Evolutionary conservation across 257 asterid genomes (phyloP).

Genomic region (Verbascum thapsus): DNA sequence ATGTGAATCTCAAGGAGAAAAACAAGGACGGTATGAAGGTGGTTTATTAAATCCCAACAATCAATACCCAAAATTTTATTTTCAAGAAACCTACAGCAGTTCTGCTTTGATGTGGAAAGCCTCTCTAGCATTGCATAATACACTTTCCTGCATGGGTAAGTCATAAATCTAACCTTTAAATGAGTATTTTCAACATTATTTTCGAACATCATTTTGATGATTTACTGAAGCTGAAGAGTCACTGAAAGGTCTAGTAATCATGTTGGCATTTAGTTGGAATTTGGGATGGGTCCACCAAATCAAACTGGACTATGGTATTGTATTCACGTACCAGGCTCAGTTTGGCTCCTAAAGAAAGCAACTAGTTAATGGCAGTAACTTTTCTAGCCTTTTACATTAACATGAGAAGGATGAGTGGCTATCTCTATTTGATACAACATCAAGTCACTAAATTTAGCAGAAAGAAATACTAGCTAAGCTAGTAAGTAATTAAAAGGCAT

Average conservation of each 20-base stretch:
- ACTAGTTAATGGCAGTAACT: background rate
- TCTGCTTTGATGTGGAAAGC: slow-evolving; percentile 1
- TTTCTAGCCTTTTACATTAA: background rate
- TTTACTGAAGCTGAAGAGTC: background rate
- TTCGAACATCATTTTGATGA: background rate
- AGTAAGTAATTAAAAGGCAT: slow-evolving; percentile 1
- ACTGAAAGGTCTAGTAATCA: background rate
- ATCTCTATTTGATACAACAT: slow-evolving; percentile 10
- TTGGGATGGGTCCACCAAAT: background rate
- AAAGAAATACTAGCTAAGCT: background rate
- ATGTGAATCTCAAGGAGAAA: background rate
- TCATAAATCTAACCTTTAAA: background rate
- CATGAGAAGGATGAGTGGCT: background rate
- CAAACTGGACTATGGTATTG: background rate
- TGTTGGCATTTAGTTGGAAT: background rate
- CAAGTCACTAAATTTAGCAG: slow-evolving; percentile 2
- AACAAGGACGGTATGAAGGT: background rate
- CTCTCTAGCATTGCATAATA: background rate
- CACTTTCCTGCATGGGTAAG: background rate
- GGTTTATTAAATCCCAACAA: background rate
- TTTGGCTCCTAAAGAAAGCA: slow-evolving; percentile 20
- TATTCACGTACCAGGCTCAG: slow-evolving; percentile 2
- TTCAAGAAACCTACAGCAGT: slow-evolving; percentile 16
- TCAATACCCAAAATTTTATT: background rate
- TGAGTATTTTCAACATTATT: slow-evolving; percentile 4